A percentile compares a stretch with the other conserved stretches of the same genome.
Conservation (phyloP, 495 filamentous ascomycete species). For the Hypoxylon fragiforme region DNA sequence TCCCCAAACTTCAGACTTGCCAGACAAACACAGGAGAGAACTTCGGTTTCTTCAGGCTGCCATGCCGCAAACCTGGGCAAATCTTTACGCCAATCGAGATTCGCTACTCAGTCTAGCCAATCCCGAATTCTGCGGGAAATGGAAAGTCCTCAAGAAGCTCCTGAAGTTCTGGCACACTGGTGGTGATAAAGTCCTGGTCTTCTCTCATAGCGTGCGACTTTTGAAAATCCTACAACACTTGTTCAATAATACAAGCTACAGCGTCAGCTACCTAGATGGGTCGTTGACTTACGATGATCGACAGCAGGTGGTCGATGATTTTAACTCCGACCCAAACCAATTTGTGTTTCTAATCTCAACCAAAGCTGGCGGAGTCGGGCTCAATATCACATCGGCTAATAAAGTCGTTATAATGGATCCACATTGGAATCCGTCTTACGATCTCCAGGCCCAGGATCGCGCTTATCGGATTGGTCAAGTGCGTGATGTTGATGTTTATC, state of each 20-base stretch:
- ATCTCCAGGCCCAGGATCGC: slow-evolving; percentile 94
- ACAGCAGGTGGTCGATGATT: slow-evolving; percentile 78
- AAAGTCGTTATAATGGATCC: slow-evolving; percentile 98
- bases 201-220: slow-evolving; percentile 85
- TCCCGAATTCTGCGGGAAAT: slow-evolving; percentile 94
- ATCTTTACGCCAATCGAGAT: slow-evolving; percentile 74
- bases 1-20: slow-evolving; percentile 65
- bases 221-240: slow-evolving; percentile 84
- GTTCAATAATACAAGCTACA: slow-evolving; percentile 89
- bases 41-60: slow-evolving; percentile 75
- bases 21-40: slow-evolving; percentile 81
- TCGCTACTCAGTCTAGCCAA: slow-evolving; percentile 82
- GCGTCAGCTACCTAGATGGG: slow-evolving; percentile 88
- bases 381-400: slow-evolving; percentile 97
- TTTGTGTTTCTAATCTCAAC: slow-evolving; percentile 98
- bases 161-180: slow-evolving; percentile 86
- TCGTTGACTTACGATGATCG: slow-evolving; percentile 85
- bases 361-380: slow-evolving; percentile 80
- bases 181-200: slow-evolving; percentile 91
- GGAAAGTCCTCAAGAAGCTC: slow-evolving; percentile 87
- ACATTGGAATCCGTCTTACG: slow-evolving; percentile 94
- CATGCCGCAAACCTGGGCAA: slow-evolving; percentile 74
- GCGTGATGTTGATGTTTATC: slow-evolving; percentile 94
- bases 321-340: slow-evolving; percentile 84
- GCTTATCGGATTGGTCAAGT: slow-evolving; percentile 95